Evolutionary conservation across 148 eudicot species (phyloP), one percentile per base, ranked within the genome.

Genomic region (Rhododendron simsii): DNA sequence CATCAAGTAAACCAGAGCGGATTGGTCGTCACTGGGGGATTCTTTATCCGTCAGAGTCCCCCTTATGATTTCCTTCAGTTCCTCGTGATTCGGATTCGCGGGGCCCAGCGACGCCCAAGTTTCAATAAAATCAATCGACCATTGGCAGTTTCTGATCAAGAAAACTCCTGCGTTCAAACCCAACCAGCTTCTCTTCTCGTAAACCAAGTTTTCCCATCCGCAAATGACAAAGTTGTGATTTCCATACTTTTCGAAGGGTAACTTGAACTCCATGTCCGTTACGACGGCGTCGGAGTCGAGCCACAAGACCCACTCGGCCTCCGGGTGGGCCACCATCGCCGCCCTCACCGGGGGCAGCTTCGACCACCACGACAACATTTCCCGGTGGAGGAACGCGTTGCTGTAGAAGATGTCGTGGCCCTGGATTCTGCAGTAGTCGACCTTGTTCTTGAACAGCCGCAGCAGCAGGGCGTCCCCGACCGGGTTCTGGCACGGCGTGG

Each of bases 261-360:
- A 87, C 33, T 81, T 83, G 85, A 94, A 94, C 23, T 93, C 92
- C 94, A 94, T 94, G 87, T 94, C 98, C 7, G 98, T 94, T 21
- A 94, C 85, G 16, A 89, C 93, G 12, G 98, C 93, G 83, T 94
- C 98, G 15, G 98, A 91, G 86, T 94, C 98, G 41, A 94, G 91
- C 98, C 98, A 94, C 92, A 93, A 91, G 78, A 94, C 87, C 97
- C 97, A 94, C 88, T 94, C 97, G 2, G 93, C 93, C 76, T 94
- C 97, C 69, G 98, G 96, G 88, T 95, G 98, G 79, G 96, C 95
- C 85, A 92, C 23, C 98, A 95, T 95, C 16, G 96, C 96, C 23
- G 98, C 95, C 83, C 93, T 87, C 3, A 95, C 88, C 13, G 87
- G 87, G 10, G 98, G 92, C 8, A 91, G 87, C 85, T 95, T 95